Conservation (phyloP, 441 rosid genomes). For the California macrophylla region DNA sequence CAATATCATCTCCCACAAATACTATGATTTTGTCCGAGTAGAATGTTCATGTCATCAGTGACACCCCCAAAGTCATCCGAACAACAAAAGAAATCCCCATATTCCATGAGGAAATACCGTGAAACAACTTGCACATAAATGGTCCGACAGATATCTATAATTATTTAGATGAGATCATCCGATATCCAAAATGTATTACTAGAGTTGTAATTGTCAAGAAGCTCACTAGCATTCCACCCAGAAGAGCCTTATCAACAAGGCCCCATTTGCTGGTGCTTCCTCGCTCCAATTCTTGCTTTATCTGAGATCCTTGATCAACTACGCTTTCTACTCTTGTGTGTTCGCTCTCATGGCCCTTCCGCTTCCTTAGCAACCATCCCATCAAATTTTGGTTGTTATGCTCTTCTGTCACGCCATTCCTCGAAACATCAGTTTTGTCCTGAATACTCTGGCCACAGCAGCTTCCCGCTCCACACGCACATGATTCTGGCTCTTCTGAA, state of each 20-base stretch:
- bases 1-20: too few species aligned
- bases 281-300: constrained; percentile 25
- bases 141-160: background rate
- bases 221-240: constrained; percentile 57
- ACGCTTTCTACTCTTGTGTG: constrained; percentile 22
- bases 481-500: constrained; percentile 32
- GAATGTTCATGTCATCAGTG: background rate
- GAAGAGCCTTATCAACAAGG: constrained; percentile 40
- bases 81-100: background rate
- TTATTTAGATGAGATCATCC: constrained; percentile 21
- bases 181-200: constrained; percentile 34
- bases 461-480: constrained; percentile 38
- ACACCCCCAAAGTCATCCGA: background rate
- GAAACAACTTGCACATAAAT: background rate
- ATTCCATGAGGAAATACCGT: background rate
- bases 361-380: constrained; percentile 46
- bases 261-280: constrained; percentile 32
- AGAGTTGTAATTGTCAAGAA: constrained; percentile 40
- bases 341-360: constrained; percentile 18
- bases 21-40: too few species aligned
- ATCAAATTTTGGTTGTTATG: constrained; percentile 24
- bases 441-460: constrained; percentile 32
- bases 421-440: constrained; percentile 19
- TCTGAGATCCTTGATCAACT: constrained; percentile 17
- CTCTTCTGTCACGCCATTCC: constrained; percentile 25